Evolutionary conservation across 129 eudicot genomes (phyloP).

Genomic region (Silybum marianum): DNA sequence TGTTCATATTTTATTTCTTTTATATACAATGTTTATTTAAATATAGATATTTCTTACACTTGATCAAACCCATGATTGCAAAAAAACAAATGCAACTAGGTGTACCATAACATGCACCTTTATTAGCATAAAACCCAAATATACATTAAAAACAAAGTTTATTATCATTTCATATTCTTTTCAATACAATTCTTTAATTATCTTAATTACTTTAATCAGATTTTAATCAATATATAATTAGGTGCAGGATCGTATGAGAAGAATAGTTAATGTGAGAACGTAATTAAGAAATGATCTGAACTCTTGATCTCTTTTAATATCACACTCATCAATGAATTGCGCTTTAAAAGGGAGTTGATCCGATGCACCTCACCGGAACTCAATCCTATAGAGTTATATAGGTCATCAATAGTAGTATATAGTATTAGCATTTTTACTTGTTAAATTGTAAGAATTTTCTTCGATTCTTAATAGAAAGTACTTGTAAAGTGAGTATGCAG

Average conservation of each 20-base stretch:
- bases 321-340: no score
- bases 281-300: no score
- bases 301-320: no score
- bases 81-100: slow-evolving; percentile 40
- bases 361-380: no score
- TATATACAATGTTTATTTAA: slow-evolving; percentile 1
- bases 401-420: background rate
- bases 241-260: no score
- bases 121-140: slow-evolving; percentile 23
- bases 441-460: background rate
- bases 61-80: slow-evolving; percentile 34
- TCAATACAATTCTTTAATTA: background rate
- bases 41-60: slow-evolving; percentile 6
- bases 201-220: background rate
- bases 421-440: background rate
- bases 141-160: background rate
- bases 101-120: slow-evolving; percentile 40
- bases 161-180: background rate
- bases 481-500: no score
- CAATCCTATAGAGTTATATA: no score
- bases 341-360: no score
- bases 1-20: slow-evolving; percentile 11
- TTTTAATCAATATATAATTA: background rate
- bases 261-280: no score
- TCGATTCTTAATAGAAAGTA: background rate